Conservation (phyloP, 805 yeast species). For the Teunomyces panamensis region DNA sequence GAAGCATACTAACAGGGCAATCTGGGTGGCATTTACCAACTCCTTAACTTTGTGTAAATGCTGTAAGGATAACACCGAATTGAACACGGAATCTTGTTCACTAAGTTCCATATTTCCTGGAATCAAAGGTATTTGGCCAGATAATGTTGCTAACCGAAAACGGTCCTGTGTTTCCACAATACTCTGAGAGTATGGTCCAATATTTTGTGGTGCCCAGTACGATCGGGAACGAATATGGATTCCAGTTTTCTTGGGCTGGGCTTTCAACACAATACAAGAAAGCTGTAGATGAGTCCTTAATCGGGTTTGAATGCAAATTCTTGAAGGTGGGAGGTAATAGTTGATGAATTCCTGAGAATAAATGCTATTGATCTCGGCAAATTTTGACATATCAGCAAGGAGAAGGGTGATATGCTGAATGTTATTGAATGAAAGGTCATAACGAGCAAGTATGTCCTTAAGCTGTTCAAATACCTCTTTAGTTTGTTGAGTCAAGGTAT, state of each 20-base stretch:
- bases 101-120: constrained; percentile 66
- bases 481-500: constrained; percentile 38
- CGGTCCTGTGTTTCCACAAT: constrained; percentile 40
- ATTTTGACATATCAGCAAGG: constrained; percentile 62
- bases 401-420: constrained; percentile 61
- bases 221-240: constrained; percentile 90
- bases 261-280: constrained; percentile 53
- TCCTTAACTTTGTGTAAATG: constrained; percentile 65
- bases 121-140: constrained; percentile 89
- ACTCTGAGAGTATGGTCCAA: constrained; percentile 95
- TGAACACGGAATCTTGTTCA: constrained; percentile 14
- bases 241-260: constrained; percentile 49
- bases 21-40: constrained; percentile 45
- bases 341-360: constrained; percentile 56
- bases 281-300: constrained; percentile 50
- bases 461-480: constrained; percentile 49
- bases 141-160: constrained; percentile 55
- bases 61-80: constrained; percentile 62
- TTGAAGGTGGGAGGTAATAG: constrained; percentile 76
- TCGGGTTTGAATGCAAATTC: constrained; percentile 74
- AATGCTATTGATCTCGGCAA: constrained; percentile 56
- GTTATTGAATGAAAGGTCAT: constrained; percentile 38
- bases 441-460: constrained; percentile 23
- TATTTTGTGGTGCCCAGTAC: constrained; percentile 98
- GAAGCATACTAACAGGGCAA: constrained; percentile 55